Evolutionary conservation across 768 basidiomycete genomes (phyloP).

Genomic region (Kwoniella sp.): DNA sequence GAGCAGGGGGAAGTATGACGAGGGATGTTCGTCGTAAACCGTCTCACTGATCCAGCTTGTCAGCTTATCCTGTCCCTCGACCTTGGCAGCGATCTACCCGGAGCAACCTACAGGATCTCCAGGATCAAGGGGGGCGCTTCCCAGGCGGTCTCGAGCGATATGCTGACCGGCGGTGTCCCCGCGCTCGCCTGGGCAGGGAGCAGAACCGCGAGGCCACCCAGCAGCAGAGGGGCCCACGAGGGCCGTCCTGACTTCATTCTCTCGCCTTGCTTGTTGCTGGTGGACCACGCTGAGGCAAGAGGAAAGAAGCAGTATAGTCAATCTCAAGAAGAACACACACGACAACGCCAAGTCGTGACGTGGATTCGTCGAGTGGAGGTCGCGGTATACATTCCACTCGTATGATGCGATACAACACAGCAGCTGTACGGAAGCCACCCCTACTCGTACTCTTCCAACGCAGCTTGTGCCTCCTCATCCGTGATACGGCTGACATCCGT

Average conservation of each 20-base stretch:
- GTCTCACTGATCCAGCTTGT: conserved; percentile 57
- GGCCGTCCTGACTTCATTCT: not conserved
- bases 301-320: too few species aligned
- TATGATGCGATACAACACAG: too few species aligned
- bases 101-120: conserved; percentile 60
- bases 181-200: conserved; percentile 4
- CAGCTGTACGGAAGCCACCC: too few species aligned
- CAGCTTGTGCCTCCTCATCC: conserved; percentile 42
- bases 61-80: not conserved
- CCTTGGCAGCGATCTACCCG: not conserved
- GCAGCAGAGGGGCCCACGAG: not conserved
- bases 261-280: too few species aligned
- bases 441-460: conserved; percentile 32
- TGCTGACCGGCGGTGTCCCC: conserved; percentile 57
- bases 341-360: conserved; percentile 16
- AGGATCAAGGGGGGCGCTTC: conserved; percentile 60
- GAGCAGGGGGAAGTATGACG: conserved; percentile 72
- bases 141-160: conserved; percentile 65
- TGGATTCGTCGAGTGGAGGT: too few species aligned
- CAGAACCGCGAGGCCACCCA: not conserved
- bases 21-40: conserved; percentile 65
- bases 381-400: too few species aligned
- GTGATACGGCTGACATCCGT: conserved; percentile 32
- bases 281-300: too few species aligned
- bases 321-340: too few species aligned